Evolutionary conservation across 106 monocot species (phyloP), one percentile per base, ranked within the genome.

Genomic region (Platanthera guangdongensis): DNA sequence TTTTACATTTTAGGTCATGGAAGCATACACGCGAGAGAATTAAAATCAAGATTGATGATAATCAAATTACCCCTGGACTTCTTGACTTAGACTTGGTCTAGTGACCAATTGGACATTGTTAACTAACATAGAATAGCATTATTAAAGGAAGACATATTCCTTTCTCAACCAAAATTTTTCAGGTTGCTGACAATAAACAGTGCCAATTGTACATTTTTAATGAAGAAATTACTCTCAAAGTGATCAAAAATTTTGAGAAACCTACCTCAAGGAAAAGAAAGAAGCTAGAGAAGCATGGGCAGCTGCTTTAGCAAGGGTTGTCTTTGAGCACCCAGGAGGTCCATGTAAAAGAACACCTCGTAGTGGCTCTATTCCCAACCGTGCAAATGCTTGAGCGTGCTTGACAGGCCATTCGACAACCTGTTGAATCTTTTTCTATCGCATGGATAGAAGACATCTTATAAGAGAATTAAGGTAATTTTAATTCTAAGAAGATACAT

Each of bases 251-350:
- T 47, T 3, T 13, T 54, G 39, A 63, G 19, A 63, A 63, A 11
- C 48, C 50, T 72, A 96, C 96, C 96, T 93, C 73, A 96, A 80
- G 5, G 96, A 91, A 85, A 96, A 93, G 75, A 91, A 93, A 50
- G 96, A 90, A 70, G 91, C 90, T 83, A 87, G 90, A 74, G 96
- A 80, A 59, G 96, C 93, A 88, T 94, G 82, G 79, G 90, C 97
- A 71, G 94, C 91, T 73, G 97, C 97, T 81, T 81, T 97, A 18
- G 91, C 93, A 75, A 97, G 97, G 54, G 93, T 91, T 55, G 97
- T 97, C 69, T 97, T 97, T 52, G 97, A 97, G 80, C 97, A 97
- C 12, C 97, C 97, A 76, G 97, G 97, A 32, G 93, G 93, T 71
- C 93, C 97, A 79, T 97, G 89, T 76, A 97, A 79, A 76, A 97